Evolutionary conservation across 139 green algal genomes (phyloP).

Genomic region (Asterochloris erici): DNA sequence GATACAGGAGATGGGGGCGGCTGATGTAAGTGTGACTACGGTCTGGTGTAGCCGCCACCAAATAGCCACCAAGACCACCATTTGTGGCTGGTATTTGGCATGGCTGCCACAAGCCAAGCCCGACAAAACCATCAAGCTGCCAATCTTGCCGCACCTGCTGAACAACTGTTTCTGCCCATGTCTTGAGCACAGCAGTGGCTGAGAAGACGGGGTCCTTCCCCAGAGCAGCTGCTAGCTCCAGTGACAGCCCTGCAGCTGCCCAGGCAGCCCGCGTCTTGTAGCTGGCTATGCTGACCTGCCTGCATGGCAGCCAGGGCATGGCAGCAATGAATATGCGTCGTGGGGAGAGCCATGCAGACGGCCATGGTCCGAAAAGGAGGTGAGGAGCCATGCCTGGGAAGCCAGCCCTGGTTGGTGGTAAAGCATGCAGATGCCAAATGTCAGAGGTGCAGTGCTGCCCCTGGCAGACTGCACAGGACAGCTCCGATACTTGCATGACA

Average conservation of each 20-base stretch:
- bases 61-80: neutral
- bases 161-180: slow-evolving; percentile 53
- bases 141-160: neutral
- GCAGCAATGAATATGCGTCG: neutral
- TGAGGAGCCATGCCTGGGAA: no score
- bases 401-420: no score
- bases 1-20: no score
- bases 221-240: slow-evolving; percentile 34
- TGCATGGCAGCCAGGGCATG: neutral
- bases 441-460: no score
- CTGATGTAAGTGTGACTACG: neutral
- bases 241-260: slow-evolving; percentile 46
- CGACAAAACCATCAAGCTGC: neutral
- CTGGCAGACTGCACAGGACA: no score
- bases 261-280: slow-evolving; percentile 66
- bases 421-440: no score
- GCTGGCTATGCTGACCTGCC: slow-evolving; percentile 22
- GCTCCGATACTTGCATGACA: no score
- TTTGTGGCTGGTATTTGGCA: neutral
- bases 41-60: neutral
- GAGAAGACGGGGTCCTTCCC: slow-evolving; percentile 12
- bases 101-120: neutral
- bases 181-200: slow-evolving; percentile 29
- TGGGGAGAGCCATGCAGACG: neutral
- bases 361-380: neutral